Evolutionary conservation across 345 rosid genomes (phyloP).

Genomic region (Lagerstroemia speciosa): DNA sequence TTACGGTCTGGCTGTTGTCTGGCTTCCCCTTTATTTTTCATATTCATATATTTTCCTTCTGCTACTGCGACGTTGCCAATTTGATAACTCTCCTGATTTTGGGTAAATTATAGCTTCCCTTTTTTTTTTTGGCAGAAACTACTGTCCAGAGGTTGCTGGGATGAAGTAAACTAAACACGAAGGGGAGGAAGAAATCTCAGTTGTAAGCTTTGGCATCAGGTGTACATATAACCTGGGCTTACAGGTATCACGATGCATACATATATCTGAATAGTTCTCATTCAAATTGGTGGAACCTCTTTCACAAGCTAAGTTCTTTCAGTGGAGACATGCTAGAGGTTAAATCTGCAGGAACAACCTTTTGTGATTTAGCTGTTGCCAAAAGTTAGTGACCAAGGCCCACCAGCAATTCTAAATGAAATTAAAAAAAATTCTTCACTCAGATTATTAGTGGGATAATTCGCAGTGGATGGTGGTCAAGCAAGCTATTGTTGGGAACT

Average conservation of each 20-base stretch:
- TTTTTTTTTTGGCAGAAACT: neutral
- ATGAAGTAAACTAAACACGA: neutral
- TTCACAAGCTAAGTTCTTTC: neutral
- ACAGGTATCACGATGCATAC: neutral
- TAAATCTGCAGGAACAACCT: too few species aligned
- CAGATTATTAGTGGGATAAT: neutral
- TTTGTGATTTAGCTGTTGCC: too few species aligned
- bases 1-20: neutral
- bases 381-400: too few species aligned
- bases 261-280: neutral
- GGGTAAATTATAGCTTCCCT: neutral
- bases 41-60: too few species aligned
- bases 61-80: neutral
- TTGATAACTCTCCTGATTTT: neutral
- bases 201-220: neutral
- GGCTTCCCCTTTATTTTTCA: too few species aligned
- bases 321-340: neutral
- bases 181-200: neutral
- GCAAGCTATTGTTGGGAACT: conserved; percentile 52
- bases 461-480: conserved; percentile 32
- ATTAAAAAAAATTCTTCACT: neutral
- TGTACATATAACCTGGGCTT: neutral
- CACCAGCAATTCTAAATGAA: too few species aligned
- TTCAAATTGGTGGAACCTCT: neutral
- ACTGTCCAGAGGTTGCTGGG: neutral